Evolutionary conservation across 2,329 filamentous ascomycete genomes (phyloP).

Genomic region (Fusarium illudens): DNA sequence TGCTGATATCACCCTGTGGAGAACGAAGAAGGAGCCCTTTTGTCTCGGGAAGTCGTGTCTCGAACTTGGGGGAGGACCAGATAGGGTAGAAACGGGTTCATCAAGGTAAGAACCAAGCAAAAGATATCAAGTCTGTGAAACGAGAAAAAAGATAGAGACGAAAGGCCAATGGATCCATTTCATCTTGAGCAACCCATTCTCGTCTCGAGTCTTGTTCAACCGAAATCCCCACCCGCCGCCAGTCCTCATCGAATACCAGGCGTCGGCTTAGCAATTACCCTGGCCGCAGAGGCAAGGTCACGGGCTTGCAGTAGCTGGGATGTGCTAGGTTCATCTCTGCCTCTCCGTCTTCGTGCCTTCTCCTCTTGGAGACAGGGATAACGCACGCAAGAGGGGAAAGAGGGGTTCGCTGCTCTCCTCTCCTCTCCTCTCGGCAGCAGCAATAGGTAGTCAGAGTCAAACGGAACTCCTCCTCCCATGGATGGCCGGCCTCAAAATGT

Average conservation of each 20-base stretch:
- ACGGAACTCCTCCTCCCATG: not conserved
- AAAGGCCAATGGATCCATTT: not conserved
- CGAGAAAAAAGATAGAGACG: not conserved
- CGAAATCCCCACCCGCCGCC: constrained; percentile 18
- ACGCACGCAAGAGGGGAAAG: not conserved
- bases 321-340: not conserved
- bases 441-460: not conserved
- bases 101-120: not conserved
- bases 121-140: not conserved
- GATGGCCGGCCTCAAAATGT: not conserved
- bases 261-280: constrained; percentile 39
- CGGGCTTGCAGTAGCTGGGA: constrained; percentile 5
- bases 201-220: not conserved
- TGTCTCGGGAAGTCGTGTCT: not conserved
- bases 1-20: not conserved
- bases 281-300: constrained; percentile 5
- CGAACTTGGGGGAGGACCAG: not conserved
- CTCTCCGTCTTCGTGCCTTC: not conserved
- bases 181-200: not conserved
- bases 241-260: constrained; percentile 36
- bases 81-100: not conserved
- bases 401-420: not conserved
- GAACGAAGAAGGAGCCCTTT: not conserved
- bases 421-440: not conserved
- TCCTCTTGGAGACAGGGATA: not conserved